Percentiles rank a stretch among this genome's conserved stretches.
Conservation (phyloP, 2,329 filamentous ascomycete genomes). For the Conoideocrella luteorostrata region DNA sequence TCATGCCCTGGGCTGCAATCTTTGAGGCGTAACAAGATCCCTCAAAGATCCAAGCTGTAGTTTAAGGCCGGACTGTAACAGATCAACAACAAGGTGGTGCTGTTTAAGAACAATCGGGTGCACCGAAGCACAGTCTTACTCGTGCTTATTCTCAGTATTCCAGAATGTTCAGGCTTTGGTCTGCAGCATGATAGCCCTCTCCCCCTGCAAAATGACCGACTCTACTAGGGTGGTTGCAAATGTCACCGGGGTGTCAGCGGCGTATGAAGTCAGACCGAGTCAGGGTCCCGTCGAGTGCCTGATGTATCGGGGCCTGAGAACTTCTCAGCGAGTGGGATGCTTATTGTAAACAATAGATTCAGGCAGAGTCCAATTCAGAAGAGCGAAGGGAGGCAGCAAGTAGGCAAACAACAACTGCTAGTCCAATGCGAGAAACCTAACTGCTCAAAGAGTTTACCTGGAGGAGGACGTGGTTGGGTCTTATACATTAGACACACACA, state of each 20-base stretch:
- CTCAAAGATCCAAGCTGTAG: background rate
- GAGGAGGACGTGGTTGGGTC: slow-evolving; percentile 7
- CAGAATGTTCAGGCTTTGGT: slow-evolving; percentile 29
- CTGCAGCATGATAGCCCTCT: slow-evolving; percentile 34
- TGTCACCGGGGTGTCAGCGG: slow-evolving; percentile 34
- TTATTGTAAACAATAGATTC: background rate
- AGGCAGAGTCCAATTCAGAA: background rate
- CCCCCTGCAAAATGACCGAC: slow-evolving; percentile 27
- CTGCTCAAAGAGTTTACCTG: background rate
- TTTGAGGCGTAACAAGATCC: background rate
- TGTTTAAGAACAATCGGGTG: slow-evolving; percentile 20
- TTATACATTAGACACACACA: slow-evolving; percentile 10
- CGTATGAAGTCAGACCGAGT: slow-evolving; percentile 16
- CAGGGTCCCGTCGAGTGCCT: slow-evolving; percentile 11
- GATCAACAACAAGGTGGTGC: slow-evolving; percentile 12
- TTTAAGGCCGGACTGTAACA: slow-evolving; percentile 10
- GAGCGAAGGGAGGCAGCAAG: background rate
- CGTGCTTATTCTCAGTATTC: slow-evolving; percentile 34
- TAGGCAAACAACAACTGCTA: background rate
- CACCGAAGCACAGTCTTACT: slow-evolving; percentile 29
- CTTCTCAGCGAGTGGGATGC: background rate
- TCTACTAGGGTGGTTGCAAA: slow-evolving; percentile 25
- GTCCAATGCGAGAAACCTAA: background rate
- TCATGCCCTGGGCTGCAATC: background rate
- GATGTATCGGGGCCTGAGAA: slow-evolving; percentile 1